These are phyloP conservation scores for Mortierella sp. DNA, from an alignment of 371 early-diverging fungal species.

Conservation along the genomic window DNA sequence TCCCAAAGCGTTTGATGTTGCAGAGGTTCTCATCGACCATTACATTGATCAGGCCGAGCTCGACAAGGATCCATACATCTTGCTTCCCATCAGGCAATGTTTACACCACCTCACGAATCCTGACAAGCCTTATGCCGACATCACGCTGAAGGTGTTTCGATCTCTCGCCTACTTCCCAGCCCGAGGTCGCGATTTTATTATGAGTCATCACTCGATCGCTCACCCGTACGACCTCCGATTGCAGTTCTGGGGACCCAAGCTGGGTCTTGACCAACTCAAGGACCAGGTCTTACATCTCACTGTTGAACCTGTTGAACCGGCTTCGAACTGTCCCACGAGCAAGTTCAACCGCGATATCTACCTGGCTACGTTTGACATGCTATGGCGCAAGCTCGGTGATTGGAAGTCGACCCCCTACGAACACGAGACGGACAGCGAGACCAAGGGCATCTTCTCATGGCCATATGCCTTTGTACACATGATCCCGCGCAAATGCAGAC, in stretches of 20 bases:
- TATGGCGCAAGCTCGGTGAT: slow-evolving; percentile 1
- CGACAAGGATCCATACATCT: neutral
- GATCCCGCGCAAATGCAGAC: neutral
- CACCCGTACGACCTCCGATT: neutral
- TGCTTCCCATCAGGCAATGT: neutral
- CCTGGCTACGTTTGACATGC: slow-evolving; percentile 6
- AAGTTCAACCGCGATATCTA: slow-evolving; percentile 12
- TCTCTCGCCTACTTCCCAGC: neutral
- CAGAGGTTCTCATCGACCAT: slow-evolving; percentile 10
- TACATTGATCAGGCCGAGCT: neutral
- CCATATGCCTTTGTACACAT: neutral
- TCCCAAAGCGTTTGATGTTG: neutral
- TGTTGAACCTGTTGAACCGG: neutral
- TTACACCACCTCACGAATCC: neutral
- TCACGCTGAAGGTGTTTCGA: neutral
- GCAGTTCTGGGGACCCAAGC: neutral
- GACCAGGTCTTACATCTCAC: slow-evolving; percentile 9
- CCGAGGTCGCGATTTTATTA: neutral
- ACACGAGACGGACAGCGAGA: neutral
- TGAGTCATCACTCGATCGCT: neutral
- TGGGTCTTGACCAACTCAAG: slow-evolving; percentile 2
- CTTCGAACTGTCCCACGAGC: neutral
- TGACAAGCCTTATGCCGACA: neutral
- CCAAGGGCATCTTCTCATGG: neutral
- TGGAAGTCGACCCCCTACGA: neutral